These are phyloP conservation scores for Taphrina communis DNA, from an alignment of 1,139 yeast species.

Conservation along the genomic window DNA sequence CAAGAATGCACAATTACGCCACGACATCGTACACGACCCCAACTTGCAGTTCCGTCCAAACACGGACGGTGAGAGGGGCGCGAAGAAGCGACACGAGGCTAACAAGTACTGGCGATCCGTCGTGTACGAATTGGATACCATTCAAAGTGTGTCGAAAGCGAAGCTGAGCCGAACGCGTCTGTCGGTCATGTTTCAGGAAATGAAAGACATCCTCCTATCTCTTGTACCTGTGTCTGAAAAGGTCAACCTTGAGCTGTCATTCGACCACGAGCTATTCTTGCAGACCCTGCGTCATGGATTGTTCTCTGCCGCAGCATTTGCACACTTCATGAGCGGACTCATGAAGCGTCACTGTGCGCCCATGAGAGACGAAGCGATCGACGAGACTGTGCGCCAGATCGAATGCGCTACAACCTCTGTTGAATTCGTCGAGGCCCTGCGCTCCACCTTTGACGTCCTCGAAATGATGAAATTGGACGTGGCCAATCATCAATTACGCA, in stretches of 20 bases:
- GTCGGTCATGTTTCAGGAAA: constrained; percentile 73
- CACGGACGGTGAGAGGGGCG: constrained; percentile 87
- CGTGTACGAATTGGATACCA: constrained; percentile 46
- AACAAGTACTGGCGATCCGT: constrained; percentile 72
- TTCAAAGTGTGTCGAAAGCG: constrained; percentile 53
- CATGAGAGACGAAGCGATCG: constrained; percentile 90
- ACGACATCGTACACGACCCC: constrained; percentile 91
- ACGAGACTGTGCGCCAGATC: constrained; percentile 69
- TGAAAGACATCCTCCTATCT: constrained; percentile 75
- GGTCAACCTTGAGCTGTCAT: constrained; percentile 68
- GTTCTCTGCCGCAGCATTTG: constrained; percentile 69
- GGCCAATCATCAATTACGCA: constrained; percentile 90
- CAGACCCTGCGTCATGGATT: constrained; percentile 76
- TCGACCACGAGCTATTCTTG: constrained; percentile 76
- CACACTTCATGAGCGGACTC: constrained; percentile 72
- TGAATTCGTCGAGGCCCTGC: constrained; percentile 73
- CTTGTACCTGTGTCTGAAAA: constrained; percentile 81
- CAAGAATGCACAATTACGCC: constrained; percentile 89
- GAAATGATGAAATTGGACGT: constrained; percentile 95
- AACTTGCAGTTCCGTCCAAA: constrained; percentile 91
- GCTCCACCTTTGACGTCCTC: constrained; percentile 78
- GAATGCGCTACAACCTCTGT: constrained; percentile 53
- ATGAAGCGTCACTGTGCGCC: constrained; percentile 92
- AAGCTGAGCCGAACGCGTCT: constrained; percentile 48
- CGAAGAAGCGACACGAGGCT: constrained; percentile 72